Base-by-base conservation (phyloP, 495 filamentous ascomycete species). In the Talaromyces borbonicus region DNA sequence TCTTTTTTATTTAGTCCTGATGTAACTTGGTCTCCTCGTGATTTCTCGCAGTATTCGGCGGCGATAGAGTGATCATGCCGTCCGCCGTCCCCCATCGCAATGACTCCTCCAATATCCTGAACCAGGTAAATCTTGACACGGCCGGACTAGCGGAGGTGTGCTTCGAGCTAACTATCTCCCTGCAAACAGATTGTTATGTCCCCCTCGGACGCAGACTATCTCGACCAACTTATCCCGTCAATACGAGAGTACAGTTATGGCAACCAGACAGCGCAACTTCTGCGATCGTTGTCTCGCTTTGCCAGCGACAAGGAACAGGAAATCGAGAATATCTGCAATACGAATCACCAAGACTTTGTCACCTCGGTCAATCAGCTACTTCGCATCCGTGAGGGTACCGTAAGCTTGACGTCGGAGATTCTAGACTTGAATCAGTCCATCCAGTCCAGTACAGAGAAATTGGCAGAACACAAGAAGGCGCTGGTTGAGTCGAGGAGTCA, bases 281-380 rank as follows among this genome's bases (percentile, higher is more conserved):
- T 88, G 41, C 83, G 88, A 48, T 80, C 81, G 43, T 68, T 99
- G 26, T 75, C 80, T 11, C 77, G 80, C 39, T 90, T 95, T 63
- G 84, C 90, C 23, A 77, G 79, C 45, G 84, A 93, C 40, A 83
- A 89, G 43, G 93, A 99, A 58, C 61, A 74, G 2, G 88, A 97
- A 53, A 97, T 99, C 47, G 93, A 99, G 65, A 77, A 79, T 9
- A 92, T 99, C 50, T 95, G 92, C 59, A 84, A 90, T 56, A 86
- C 81, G 25, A 95, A 96, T 55, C 92, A 96, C 58, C 90, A 97
- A 56, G 92, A 95, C 48, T 99, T 99, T 56, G 81, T 97, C 25
- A 78, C 70, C 18, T 95, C 90, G 5, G 87, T 97, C 52, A 92
- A 90, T 55, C 86, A 94, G 53, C 78, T 99, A 15, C 85, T 95